These are phyloP conservation scores for Leishmania braziliensis DNA, from an alignment of 208 protist species.

Conservation along the genomic window DNA sequence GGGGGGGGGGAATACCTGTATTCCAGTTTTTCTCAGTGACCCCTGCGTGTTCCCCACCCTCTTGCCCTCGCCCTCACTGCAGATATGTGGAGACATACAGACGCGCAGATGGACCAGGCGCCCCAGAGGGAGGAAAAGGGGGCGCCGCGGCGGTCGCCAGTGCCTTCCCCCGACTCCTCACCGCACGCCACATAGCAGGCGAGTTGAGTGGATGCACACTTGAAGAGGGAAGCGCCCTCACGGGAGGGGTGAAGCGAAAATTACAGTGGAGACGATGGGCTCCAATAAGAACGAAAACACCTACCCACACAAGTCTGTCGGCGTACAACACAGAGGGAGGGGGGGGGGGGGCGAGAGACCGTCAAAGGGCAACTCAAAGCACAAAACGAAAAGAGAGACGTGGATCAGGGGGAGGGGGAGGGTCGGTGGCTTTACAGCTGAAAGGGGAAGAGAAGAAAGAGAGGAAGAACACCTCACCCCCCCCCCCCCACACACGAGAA, in stretches of 20 bases:
- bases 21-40: not conserved
- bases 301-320: not conserved
- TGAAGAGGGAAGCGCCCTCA: not conserved
- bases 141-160: not conserved
- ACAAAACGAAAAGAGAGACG: not conserved
- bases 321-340: not conserved
- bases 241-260: not conserved
- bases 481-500: not conserved
- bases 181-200: not conserved
- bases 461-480: too few species aligned
- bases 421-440: too few species aligned
- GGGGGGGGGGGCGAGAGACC: too few species aligned
- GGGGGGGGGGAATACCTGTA: not conserved
- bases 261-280: not conserved
- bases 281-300: not conserved
- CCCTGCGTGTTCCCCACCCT: not conserved
- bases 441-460: not conserved
- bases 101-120: not conserved
- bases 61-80: not conserved
- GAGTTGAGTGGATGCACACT: not conserved
- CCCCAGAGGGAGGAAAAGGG: not conserved
- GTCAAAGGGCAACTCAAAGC: too few species aligned
- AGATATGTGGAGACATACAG: not conserved
- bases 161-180: not conserved
- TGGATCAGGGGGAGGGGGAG: not conserved